phyloP scores from a whole-genome alignment of 2,329 filamentous ascomycete genomes.

The Trichoderma atrobrunneum region DNA sequence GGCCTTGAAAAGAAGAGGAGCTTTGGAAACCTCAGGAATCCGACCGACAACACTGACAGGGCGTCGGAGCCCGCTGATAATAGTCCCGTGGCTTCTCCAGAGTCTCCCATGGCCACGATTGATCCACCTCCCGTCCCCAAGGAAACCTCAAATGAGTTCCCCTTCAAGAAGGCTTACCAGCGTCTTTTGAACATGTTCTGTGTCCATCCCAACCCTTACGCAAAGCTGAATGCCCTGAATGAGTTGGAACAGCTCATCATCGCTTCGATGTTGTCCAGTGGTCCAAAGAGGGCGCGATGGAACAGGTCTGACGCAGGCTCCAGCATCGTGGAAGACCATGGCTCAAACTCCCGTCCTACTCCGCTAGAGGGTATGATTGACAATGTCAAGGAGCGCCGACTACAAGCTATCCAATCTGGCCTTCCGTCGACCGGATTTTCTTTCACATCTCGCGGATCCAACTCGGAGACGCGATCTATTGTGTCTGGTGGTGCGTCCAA shows the following conservation, averaged over 20 bases:
- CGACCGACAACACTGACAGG: constrained; percentile 42
- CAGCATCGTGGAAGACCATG: constrained; percentile 35
- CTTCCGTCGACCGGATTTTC: constrained; percentile 28
- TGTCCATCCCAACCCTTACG: constrained; percentile 81
- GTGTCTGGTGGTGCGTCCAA: constrained; percentile 51
- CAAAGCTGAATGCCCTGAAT: constrained; percentile 78
- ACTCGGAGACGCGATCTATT: constrained; percentile 47
- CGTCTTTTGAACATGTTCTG: constrained; percentile 82
- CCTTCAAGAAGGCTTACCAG: constrained; percentile 76
- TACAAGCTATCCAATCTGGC: constrained; percentile 44
- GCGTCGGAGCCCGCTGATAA: constrained; percentile 39
- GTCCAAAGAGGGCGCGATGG: constrained; percentile 35
- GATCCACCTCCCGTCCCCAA: constrained; percentile 24
- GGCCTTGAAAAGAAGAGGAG: constrained; percentile 65
- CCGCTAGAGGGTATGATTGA: constrained; percentile 66
- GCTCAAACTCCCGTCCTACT: constrained; percentile 37
- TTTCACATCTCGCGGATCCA: constrained; percentile 40
- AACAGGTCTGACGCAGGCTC: constrained; percentile 38
- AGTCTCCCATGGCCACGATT: constrained; percentile 32
- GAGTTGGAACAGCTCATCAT: constrained; percentile 81
- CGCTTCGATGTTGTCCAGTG: constrained; percentile 57
- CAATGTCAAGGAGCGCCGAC: constrained; percentile 66
- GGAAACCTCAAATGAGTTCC: constrained; percentile 57
- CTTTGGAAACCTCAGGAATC: constrained; percentile 60
- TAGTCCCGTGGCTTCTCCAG: constrained; percentile 39